These are phyloP conservation scores for Coriolopsis trogii DNA, from an alignment of 1,284 basidiomycete genomes.

Conservation along the genomic window DNA sequence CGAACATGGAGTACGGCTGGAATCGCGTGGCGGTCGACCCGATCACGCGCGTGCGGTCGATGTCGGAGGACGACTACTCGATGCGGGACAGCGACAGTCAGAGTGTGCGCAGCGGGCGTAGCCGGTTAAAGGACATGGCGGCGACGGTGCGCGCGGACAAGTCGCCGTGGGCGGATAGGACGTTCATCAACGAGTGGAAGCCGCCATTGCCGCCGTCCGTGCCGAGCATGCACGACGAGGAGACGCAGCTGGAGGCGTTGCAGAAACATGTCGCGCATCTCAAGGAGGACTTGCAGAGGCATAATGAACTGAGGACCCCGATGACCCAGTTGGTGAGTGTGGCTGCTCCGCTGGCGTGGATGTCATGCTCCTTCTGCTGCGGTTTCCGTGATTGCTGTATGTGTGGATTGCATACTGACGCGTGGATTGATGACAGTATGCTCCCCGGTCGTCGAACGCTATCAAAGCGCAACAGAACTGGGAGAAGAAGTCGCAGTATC, in stretches of 20 bases:
- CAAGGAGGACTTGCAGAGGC: slow-evolving; percentile 79
- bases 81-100: slow-evolving; percentile 52
- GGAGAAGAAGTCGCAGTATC: slow-evolving; percentile 88
- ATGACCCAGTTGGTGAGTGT: slow-evolving; percentile 78
- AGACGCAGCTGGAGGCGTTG: slow-evolving; percentile 86
- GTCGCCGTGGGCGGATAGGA: slow-evolving; percentile 76
- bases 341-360: slow-evolving; percentile 13
- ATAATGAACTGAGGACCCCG: slow-evolving; percentile 83
- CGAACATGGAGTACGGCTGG: slow-evolving; percentile 99
- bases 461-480: slow-evolving; percentile 87
- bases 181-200: slow-evolving; percentile 94
- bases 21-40: slow-evolving; percentile 72
- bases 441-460: slow-evolving; percentile 73
- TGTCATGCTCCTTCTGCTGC: too few species aligned
- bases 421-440: slow-evolving; percentile 58
- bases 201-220: slow-evolving; percentile 83
- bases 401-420: slow-evolving; percentile 1
- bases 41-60: slow-evolving; percentile 52
- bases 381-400: too few species aligned
- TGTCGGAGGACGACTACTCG: slow-evolving; percentile 56
- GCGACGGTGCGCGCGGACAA: slow-evolving; percentile 61
- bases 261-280: slow-evolving; percentile 78
- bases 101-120: slow-evolving; percentile 69
- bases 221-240: slow-evolving; percentile 87
- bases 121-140: slow-evolving; percentile 67